phyloP scores from a whole-genome alignment of 108 stramenopile species.

The Nitzschia sp. region DNA sequence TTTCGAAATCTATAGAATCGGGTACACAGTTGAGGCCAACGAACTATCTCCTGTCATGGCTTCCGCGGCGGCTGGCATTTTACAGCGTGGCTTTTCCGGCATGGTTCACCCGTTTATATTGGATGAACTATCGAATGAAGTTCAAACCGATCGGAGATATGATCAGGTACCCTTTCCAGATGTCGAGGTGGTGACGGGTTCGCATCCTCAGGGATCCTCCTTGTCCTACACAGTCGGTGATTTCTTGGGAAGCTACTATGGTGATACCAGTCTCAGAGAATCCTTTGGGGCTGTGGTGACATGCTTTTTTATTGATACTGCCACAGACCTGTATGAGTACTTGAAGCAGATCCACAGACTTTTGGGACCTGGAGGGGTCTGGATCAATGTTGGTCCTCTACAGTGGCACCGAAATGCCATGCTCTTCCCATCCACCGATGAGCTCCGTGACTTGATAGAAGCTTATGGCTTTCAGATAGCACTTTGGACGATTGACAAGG shows the following conservation, averaged over 20 bases:
- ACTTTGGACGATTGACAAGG: conserved; percentile 61
- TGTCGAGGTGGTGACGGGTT: background rate
- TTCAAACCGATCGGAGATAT: conserved; percentile 62
- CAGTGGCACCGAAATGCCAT: conserved; percentile 81
- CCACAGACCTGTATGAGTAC: conserved; percentile 79
- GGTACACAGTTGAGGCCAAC: conserved; percentile 70
- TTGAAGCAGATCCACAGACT: conserved; percentile 46
- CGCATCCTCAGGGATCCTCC: background rate
- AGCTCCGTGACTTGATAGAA: conserved; percentile 60
- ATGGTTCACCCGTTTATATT: conserved; percentile 59
- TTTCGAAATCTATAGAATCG: conserved; percentile 50
- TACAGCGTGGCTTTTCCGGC: conserved; percentile 26
- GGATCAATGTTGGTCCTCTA: conserved; percentile 85
- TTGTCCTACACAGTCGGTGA: conserved; percentile 80
- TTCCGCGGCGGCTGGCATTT: conserved; percentile 53
- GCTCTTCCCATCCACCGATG: conserved; percentile 62
- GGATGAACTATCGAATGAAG: conserved; percentile 75
- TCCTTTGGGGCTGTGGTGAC: conserved; percentile 64
- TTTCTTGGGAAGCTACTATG: conserved; percentile 53
- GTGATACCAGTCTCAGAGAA: conserved; percentile 6
- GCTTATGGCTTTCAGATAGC: conserved; percentile 53
- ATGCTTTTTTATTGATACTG: conserved; percentile 86
- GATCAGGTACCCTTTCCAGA: conserved; percentile 57
- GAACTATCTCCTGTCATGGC: conserved; percentile 79
- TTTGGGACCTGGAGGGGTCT: conserved; percentile 47